phyloP scores from a whole-genome alignment of 768 basidiomycete genomes.

The Daedalea quercina region DNA sequence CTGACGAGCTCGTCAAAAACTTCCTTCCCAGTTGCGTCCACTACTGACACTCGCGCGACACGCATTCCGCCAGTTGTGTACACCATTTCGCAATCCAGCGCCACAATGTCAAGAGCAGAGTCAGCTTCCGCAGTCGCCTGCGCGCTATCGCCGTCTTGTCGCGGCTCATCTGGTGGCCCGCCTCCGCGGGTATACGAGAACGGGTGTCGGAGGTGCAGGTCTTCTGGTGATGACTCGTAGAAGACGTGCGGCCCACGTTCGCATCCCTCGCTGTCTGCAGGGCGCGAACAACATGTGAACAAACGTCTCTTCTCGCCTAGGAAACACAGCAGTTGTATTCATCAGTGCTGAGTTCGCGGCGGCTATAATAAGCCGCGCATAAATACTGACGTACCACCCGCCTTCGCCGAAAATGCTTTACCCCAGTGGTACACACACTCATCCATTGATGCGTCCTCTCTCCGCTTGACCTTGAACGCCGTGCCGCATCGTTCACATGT shows the following conservation, averaged over 20 bases:
- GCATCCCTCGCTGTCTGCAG: constrained; percentile 60
- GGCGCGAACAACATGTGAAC: constrained; percentile 76
- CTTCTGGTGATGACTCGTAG: constrained; percentile 60
- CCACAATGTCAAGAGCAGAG: constrained; percentile 66
- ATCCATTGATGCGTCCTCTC: constrained; percentile 36
- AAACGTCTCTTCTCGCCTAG: constrained; percentile 62
- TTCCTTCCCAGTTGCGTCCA: constrained; percentile 66
- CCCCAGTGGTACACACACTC: constrained; percentile 87
- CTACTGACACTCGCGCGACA: constrained; percentile 84
- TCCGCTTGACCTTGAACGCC: constrained; percentile 60
- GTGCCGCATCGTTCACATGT: constrained; percentile 79
- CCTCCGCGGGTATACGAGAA: constrained; percentile 47
- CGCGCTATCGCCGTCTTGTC: constrained; percentile 10
- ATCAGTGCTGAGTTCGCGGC: no score
- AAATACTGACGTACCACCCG: constrained; percentile 48
- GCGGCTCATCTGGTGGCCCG: neutral
- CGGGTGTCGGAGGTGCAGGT: constrained; percentile 67
- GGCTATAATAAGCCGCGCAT: neutral
- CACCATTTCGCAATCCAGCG: constrained; percentile 96
- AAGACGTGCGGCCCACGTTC: constrained; percentile 85
- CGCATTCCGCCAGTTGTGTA: constrained; percentile 91
- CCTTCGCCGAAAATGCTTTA: constrained; percentile 48
- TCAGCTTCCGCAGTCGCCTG: constrained; percentile 18
- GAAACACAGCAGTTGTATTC: no score
- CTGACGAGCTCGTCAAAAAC: constrained; percentile 80